phyloP scores from a whole-genome alignment of 768 basidiomycete species.

The Hygrophoropsis aurantiaca region DNA sequence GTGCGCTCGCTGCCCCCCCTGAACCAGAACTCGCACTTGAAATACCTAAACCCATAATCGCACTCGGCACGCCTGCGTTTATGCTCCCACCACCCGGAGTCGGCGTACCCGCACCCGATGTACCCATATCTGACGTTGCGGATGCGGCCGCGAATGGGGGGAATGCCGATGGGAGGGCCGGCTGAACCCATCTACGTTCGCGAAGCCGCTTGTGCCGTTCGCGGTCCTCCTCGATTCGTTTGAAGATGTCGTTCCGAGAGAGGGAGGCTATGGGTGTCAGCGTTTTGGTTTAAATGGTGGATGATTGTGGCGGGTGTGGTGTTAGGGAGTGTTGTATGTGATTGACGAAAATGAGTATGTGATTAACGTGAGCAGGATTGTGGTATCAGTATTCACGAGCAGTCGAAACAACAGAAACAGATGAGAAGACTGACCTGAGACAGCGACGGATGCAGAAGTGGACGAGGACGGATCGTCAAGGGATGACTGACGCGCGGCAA shows the following conservation, averaged over 20 bases:
- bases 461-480: slow-evolving; percentile 11
- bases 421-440: background rate
- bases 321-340: background rate
- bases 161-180: slow-evolving; percentile 63
- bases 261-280: slow-evolving; percentile 26
- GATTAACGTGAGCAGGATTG: background rate
- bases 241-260: slow-evolving; percentile 61
- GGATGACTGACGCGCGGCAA: slow-evolving; percentile 47
- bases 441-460: slow-evolving; percentile 11
- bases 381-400: background rate
- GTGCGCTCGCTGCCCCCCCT: too few relatives aligned
- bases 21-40: too few relatives aligned
- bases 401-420: background rate
- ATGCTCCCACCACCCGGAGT: slow-evolving; percentile 11
- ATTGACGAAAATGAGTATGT: background rate
- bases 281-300: background rate
- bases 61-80: too few relatives aligned
- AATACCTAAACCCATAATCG: too few relatives aligned
- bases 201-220: slow-evolving; percentile 86
- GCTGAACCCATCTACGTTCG: slow-evolving; percentile 85
- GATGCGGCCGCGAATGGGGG: slow-evolving; percentile 53
- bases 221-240: slow-evolving; percentile 90
- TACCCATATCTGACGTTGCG: background rate
- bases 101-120: slow-evolving; percentile 3
- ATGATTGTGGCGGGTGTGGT: slow-evolving; percentile 14